Base-by-base conservation (phyloP, 768 basidiomycete genomes). In the Galerina sulciceps region DNA sequence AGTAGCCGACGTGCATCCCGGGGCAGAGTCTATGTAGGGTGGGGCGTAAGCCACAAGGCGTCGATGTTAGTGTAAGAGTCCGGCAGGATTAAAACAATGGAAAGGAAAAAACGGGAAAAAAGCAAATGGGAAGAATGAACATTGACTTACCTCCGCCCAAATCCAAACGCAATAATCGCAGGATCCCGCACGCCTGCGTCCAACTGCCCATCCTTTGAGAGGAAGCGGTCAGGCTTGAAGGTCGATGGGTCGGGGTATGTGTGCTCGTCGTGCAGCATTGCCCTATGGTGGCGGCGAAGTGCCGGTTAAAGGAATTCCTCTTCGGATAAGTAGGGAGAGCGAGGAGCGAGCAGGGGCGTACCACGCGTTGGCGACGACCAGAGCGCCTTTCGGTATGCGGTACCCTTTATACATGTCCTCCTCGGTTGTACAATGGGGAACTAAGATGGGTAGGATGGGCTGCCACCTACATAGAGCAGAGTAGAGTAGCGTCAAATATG, bases 181-280 rank as follows among this genome's bases (percentile, higher is more conserved):
- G 71, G 69, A 55, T 71, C 70, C 37, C 60, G 57, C 13, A 73
- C 60, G 1, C 44, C 59, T 2, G 60, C 63, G 41, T 71, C 60
- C 2, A 69, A 38, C 26, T 65, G 36, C 3, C 69, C 55, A 52
- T 73, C 62, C 11, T 53, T 22, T 2, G 47, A 52, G 9, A 73
- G 59, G 57, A 75, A 79, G 18, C 77, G 72, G 36, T 80, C 77
- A 3, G 78, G 76, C 38, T 69, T 73, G 67, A 81, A 79, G 1
- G 38, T 51, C 23, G 70, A 67, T 1, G 79, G 77, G 40, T 79
- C 75, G 5, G 74, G 73, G 60, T 75, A 81, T 20, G 67, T 67
- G 6, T 58, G 48, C 48, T 75, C 73, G 35, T 82, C 68, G 46
- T 74, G 75, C 8, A 76, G 69, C 49, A 82, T 76, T 1, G 74